Conservation (phyloP, 2,329 filamentous ascomycete species). For the Canariomyces notabilis region DNA sequence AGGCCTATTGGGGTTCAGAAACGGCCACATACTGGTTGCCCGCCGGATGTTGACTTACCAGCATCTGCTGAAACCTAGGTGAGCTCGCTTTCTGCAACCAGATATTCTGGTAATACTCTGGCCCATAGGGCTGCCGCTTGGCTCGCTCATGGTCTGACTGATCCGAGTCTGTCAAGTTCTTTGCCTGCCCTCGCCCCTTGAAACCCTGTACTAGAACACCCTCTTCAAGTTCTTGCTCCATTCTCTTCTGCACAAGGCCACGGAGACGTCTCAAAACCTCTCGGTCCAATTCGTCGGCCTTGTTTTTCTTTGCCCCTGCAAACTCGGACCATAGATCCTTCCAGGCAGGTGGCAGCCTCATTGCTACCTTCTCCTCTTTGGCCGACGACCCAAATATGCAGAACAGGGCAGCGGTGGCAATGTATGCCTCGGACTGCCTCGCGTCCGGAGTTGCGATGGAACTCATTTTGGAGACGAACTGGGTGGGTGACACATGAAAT, state of each 20-base stretch:
- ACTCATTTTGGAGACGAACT: constrained; percentile 67
- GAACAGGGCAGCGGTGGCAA: constrained; percentile 78
- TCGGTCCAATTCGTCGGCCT: constrained; percentile 67
- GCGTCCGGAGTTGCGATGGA: constrained; percentile 66
- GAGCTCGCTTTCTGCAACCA: constrained; percentile 56
- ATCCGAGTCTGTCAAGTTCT: constrained; percentile 46
- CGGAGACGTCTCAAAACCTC: constrained; percentile 62
- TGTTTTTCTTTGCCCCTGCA: constrained; percentile 61
- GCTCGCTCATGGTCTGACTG: constrained; percentile 42
- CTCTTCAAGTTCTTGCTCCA: constrained; percentile 65
- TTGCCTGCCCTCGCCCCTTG: constrained; percentile 51
- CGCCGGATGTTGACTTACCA: constrained; percentile 40
- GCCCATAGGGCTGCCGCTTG: constrained; percentile 35
- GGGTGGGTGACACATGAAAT: constrained; percentile 41
- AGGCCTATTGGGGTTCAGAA: constrained; percentile 36
- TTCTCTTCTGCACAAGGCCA: constrained; percentile 61
- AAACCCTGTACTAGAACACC: constrained; percentile 75
- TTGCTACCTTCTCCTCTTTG: constrained; percentile 80
- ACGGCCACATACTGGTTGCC: background rate
- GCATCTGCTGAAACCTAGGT: constrained; percentile 71
- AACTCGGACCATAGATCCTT: constrained; percentile 83
- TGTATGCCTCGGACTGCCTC: constrained; percentile 80
- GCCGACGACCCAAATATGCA: constrained; percentile 69
- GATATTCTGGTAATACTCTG: constrained; percentile 51
- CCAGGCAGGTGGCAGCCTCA: constrained; percentile 75